phyloP scores from a whole-genome alignment of 176 grass and related monocot genomes.

The Eremochloa ophiuroides region DNA sequence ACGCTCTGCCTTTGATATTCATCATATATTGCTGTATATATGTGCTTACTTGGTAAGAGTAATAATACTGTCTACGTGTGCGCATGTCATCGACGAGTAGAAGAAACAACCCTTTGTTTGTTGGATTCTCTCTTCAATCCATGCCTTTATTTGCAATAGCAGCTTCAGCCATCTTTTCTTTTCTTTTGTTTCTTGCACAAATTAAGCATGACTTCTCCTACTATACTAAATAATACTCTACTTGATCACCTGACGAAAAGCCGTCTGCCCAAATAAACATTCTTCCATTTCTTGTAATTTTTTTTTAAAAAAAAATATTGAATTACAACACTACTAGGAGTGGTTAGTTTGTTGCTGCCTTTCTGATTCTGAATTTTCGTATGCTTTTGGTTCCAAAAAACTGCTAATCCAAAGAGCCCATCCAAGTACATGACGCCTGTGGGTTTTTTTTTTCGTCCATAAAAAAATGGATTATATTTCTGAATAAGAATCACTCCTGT shows the following conservation, averaged over 20 bases:
- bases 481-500: slow-evolving; percentile 9
- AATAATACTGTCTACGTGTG: background rate
- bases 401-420: background rate
- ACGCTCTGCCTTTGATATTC: background rate
- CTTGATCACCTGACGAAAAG: background rate
- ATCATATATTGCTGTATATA: background rate
- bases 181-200: background rate
- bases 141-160: background rate
- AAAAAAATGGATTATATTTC: background rate
- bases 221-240: background rate
- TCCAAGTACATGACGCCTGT: background rate
- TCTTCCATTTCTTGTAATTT: background rate
- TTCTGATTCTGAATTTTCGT: background rate
- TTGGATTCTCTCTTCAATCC: background rate
- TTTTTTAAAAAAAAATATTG: background rate
- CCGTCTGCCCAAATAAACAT: background rate
- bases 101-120: background rate
- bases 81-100: background rate
- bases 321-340: background rate
- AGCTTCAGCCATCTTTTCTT: background rate
- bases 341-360: background rate
- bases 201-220: background rate
- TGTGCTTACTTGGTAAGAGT: background rate
- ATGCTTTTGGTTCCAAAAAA: background rate
- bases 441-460: background rate